Evolutionary conservation across 352 stramenopile genomes (phyloP).

Genomic region (Phytophthora europaea): DNA sequence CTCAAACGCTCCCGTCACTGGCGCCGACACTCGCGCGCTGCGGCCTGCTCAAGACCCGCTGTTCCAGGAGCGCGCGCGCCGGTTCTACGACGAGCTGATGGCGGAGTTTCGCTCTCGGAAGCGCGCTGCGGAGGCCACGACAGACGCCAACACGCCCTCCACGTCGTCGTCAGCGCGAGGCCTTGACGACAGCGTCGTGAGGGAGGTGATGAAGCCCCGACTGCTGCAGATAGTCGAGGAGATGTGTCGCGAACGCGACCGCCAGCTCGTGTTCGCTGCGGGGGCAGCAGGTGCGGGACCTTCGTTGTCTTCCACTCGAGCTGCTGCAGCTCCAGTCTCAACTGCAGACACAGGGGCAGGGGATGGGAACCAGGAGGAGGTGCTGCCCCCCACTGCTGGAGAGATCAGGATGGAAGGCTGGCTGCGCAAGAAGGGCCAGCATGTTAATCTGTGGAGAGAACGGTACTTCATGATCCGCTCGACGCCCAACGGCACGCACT

Average conservation of each 20-base stretch:
- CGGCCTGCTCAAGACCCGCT: constrained; percentile 49
- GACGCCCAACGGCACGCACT: constrained; percentile 80
- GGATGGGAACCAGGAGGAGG: constrained; percentile 2
- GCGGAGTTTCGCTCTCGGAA: constrained; percentile 52
- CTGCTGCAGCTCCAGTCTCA: constrained; percentile 4
- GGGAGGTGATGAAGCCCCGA: constrained; percentile 80
- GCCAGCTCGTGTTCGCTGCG: constrained; percentile 34
- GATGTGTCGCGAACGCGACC: constrained; percentile 74
- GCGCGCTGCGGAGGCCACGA: constrained; percentile 31
- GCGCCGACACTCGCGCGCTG: constrained; percentile 19
- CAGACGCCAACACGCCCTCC: constrained; percentile 15
- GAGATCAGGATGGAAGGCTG: constrained; percentile 91
- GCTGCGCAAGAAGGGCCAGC: constrained; percentile 88
- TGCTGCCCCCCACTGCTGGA: constrained; percentile 40
- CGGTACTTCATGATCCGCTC: constrained; percentile 92
- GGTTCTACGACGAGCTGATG: constrained; percentile 75
- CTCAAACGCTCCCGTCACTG: constrained; percentile 35
- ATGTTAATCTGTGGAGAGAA: constrained; percentile 89
- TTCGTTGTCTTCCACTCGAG: constrained; percentile 17
- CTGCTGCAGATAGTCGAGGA: constrained; percentile 84
- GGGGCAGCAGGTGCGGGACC: background rate
- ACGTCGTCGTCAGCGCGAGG: constrained; percentile 33
- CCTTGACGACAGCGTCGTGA: constrained; percentile 66
- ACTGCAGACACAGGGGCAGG: constrained; percentile 14
- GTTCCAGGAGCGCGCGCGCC: constrained; percentile 59